Evolutionary conservation across 768 basidiomycete genomes (phyloP), one percentile per base, ranked within the genome.

Genomic region (Pulveroboletus sp.): DNA sequence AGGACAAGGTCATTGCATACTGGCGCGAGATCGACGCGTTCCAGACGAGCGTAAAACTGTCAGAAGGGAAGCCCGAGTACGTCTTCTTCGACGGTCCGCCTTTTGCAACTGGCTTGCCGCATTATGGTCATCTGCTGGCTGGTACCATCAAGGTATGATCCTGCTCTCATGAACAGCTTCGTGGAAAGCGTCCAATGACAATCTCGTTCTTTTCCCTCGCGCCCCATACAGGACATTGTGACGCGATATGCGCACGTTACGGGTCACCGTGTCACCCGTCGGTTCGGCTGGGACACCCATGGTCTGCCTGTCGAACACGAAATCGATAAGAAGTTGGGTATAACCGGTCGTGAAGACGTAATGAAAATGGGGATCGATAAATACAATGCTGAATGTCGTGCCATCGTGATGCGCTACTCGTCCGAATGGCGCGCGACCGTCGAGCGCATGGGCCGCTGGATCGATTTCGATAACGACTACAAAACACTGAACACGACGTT

Each of bases 401-500:
- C 83, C 53, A 98, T 98, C 66, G 95, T 98, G 61, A 97, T 99
- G 94, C 81, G 93, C 43, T 98, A 98, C 68, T 78, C 94, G 2
- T 78, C 81, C 7, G 94, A 98, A 65, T 99, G 96, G 96, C 84
- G 93, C 43, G 64, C 73, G 32, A 98, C 94, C 5, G 95, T 99
- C 47, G 94, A 96, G 69, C 83, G 96, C 56, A 94, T 98, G 87
- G 96, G 95, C 31, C 84, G 96, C 55, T 99, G 96, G 96, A 98
- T 99, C 72, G 96, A 99, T 71, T 99, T 99, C 60, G 96, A 99
- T 70, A 90, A 97, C 60, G 96, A 97, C 62, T 99, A 99, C 76
- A 98, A 97, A 76, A 99, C 96, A 14, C 79, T 98, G 55, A 93
- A 98, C 62, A 69, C 83, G 7, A 73, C 83, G 8, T 99, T 90